Conservation (phyloP, 176 grass and related monocot genomes). For the Avena sativa region DNA sequence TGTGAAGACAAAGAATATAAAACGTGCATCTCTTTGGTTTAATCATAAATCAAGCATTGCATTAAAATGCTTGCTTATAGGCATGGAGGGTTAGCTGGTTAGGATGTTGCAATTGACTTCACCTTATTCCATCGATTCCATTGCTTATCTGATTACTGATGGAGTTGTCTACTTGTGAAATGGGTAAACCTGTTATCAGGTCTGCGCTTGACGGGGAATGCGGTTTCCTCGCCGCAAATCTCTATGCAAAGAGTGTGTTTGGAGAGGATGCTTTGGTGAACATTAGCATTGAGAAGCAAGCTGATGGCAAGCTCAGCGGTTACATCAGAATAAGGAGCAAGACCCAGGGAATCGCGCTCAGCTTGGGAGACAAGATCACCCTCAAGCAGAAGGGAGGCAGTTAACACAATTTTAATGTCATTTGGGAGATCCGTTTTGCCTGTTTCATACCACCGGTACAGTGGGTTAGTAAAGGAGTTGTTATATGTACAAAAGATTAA, state of each 20-base stretch:
- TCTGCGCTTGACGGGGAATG: slow-evolving; percentile 73
- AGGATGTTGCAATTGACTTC: neutral
- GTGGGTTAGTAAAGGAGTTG: slow-evolving; percentile 43
- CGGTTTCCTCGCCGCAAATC: slow-evolving; percentile 69
- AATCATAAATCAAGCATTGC: neutral
- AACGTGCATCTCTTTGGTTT: too few relatives aligned
- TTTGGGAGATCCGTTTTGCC: slow-evolving; percentile 36
- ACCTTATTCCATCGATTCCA: neutral
- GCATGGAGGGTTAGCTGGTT: neutral
- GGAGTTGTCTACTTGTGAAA: neutral
- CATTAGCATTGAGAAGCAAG: slow-evolving; percentile 73
- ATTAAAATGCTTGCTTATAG: neutral
- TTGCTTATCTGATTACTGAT: slow-evolving; percentile 4
- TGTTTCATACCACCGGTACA: neutral
- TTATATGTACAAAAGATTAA: slow-evolving; percentile 56
- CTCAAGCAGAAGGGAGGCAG: slow-evolving; percentile 82
- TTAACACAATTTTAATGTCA: slow-evolving; percentile 46
- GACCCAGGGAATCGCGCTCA: slow-evolving; percentile 61
- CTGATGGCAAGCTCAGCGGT: slow-evolving; percentile 68
- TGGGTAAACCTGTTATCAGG: slow-evolving; percentile 32
- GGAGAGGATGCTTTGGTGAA: slow-evolving; percentile 85
- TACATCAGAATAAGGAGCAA: slow-evolving; percentile 77
- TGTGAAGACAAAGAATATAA: too few relatives aligned
- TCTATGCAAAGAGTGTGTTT: slow-evolving; percentile 79
- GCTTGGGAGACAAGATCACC: slow-evolving; percentile 89